Evolutionary conservation across 495 filamentous ascomycete genomes (phyloP), one percentile per base, ranked within the genome.

Genomic region (Annulohypoxylon maeteangense): DNA sequence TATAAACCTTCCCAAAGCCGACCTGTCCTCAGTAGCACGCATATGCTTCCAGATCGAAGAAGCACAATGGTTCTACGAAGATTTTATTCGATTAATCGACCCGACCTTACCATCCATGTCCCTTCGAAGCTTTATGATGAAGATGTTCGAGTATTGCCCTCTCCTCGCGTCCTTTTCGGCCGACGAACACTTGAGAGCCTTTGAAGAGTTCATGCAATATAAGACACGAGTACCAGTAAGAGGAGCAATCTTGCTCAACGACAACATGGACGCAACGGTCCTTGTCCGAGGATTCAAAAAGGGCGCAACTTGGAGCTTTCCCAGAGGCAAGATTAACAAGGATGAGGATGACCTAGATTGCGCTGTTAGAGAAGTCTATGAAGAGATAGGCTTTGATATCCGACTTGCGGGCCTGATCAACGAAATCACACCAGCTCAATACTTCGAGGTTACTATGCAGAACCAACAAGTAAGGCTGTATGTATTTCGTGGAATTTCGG

Each of bases 21-120:
- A 98, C 78, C 90, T 98, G 29, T 87, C 90, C 66, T 93, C 91
- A 0, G 92, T 97, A 20, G 93, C 94, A 75, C 92, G 95, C 69
- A 93, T 98, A 76, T 97, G 94, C 80, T 99, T 99, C 79, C 94
- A 98, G 82, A 91, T 99, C 61, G 95, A 99, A 80, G 96, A 98
- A 76, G 95, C 95, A 76, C 95, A 99, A 91, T 99, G 95, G 95
- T 98, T 94, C 80, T 99, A 98, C 89, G 96, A 98, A 81, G 95
- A 99, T 80, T 99, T 98, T 76, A 92, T 99, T 79, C 92, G 96
- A 36, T 94, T 93, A 31, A 83, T 94, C 59, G 93, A 97, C 76
- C 93, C 93, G 7, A 84, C 85, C 32, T 82, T 98, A 3, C 96
- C 96, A 6, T 93, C 91, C 1, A 88, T 98, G 79, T 89, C 89